These are phyloP conservation scores for Aspergillus spinulosporus DNA, from an alignment of 2,329 filamentous ascomycete genomes.

Conservation along the genomic window DNA sequence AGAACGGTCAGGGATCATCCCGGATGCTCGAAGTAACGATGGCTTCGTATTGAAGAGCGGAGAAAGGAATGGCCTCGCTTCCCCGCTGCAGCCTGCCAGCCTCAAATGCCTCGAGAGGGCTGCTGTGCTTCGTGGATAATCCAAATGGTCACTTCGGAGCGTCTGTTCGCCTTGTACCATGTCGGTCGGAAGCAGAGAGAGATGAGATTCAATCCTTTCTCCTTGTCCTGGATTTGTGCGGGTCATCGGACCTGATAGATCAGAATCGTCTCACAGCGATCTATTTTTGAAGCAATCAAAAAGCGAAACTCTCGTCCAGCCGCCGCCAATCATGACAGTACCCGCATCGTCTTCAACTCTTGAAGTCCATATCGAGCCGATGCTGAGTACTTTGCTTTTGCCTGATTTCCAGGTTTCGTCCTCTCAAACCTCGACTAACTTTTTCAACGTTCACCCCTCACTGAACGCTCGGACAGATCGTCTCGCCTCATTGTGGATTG, in stretches of 20 bases:
- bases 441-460: constrained; percentile 2
- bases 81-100: neutral
- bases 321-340: constrained; percentile 9
- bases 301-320: constrained; percentile 9
- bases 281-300: constrained; percentile 12
- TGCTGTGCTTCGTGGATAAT: constrained; percentile 1
- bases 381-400: neutral
- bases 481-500: constrained; percentile 12
- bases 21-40: constrained; percentile 9
- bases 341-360: constrained; percentile 2
- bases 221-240: constrained; percentile 1
- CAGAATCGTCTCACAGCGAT: constrained; percentile 8
- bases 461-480: constrained; percentile 2
- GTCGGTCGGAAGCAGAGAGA: neutral
- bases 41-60: constrained; percentile 11
- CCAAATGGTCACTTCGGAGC: neutral
- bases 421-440: neutral
- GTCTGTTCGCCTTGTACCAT: constrained; percentile 6
- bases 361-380: neutral
- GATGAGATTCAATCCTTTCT: neutral
- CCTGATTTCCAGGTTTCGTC: constrained; percentile 1
- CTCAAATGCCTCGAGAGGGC: constrained; percentile 9
- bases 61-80: neutral
- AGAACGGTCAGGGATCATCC: constrained; percentile 17
- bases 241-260: constrained; percentile 17